Conservation (phyloP, 495 filamentous ascomycete species). For the Penicillium canescens region DNA sequence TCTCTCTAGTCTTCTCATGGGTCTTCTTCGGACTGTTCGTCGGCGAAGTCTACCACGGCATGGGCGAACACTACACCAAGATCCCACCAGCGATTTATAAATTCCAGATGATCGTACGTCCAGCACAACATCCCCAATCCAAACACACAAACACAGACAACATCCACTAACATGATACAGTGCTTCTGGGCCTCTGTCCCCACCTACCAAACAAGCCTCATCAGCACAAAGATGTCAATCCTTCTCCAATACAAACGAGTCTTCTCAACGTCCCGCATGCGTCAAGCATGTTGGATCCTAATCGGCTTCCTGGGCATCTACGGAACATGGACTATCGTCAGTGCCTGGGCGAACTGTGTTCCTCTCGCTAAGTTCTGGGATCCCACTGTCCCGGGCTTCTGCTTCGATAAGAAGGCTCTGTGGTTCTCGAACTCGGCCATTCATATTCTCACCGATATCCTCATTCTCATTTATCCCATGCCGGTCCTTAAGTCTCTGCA, state of each 20-base stretch:
- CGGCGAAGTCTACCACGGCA: slow-evolving; percentile 36
- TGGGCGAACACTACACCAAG: slow-evolving; percentile 32
- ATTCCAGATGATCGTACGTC: slow-evolving; percentile 36
- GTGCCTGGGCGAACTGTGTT: slow-evolving; percentile 37
- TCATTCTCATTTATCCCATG: slow-evolving; percentile 50
- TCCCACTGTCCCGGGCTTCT: slow-evolving; percentile 25
- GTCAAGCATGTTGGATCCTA: slow-evolving; percentile 35
- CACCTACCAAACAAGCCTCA: slow-evolving; percentile 34
- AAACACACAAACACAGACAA: not conserved
- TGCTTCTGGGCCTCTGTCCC: slow-evolving; percentile 40
- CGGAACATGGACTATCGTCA: slow-evolving; percentile 40
- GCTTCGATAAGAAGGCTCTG: slow-evolving; percentile 32
- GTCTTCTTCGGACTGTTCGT: slow-evolving; percentile 35
- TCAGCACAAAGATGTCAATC: slow-evolving; percentile 39
- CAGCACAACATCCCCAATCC: not conserved
- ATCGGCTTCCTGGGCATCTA: slow-evolving; percentile 33
- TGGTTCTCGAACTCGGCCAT: slow-evolving; percentile 43
- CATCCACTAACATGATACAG: slow-evolving; percentile 9
- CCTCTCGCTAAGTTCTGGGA: slow-evolving; percentile 41
- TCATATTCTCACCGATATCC: slow-evolving; percentile 49
- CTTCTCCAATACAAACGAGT: slow-evolving; percentile 41
- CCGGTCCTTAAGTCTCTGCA: slow-evolving; percentile 47
- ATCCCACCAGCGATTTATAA: slow-evolving; percentile 23
- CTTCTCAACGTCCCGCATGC: slow-evolving; percentile 38
- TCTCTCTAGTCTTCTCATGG: slow-evolving; percentile 34